Evolutionary conservation across 768 basidiomycete genomes (phyloP), one percentile per base, ranked within the genome.

Genomic region (Boletus vinaceobasis): DNA sequence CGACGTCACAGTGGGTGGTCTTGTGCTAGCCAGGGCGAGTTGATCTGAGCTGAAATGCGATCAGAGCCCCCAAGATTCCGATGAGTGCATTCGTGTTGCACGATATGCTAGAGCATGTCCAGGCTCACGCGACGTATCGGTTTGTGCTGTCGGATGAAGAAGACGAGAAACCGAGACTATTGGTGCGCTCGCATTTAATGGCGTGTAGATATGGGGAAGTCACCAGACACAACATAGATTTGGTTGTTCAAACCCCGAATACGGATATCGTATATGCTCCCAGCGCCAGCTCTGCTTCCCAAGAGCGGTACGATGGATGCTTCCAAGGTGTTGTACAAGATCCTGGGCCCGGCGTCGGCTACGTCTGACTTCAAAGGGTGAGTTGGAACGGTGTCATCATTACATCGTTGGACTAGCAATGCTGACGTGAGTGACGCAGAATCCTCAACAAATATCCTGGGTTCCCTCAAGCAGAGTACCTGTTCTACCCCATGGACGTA

Each of bases 171-270:
- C 84, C 89, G 5, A 77, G 87, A 50, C 78, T 98, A 14, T 74
- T 97, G 58, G 93, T 97, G 50, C 55, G 88, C 27, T 55, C 2
- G 1, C 26, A 13, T 32, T 27, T 17, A 7, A 10, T 35, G 11
- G 2, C 5, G 35, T 31, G 2, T 31, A 0, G 38, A 43, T 6
- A 7, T 10, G 19, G 13, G 27, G 7, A n/a, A 32, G 39, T 55
- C 55, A 45, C 43, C 42, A 27, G 23, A 15, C 26, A 19, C 11
- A 48, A 17, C 13, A 27, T 65, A 95, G 93, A 78, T 98, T 21
- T 98, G 96, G 95, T 67, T 98, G 21, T 97, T 98, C 80, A 97
- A 95, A 70, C 93, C 94, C 1, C 85, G 79, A 58, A 83, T 98
- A 60, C 83, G 81, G 11, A 71, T 98, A 14, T 83, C 93, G 1